Percentiles rank a stretch among this genome's conserved stretches.
Conservation (phyloP, 2,329 filamentous ascomycete genomes). For the Tolypocladium nubicola region DNA sequence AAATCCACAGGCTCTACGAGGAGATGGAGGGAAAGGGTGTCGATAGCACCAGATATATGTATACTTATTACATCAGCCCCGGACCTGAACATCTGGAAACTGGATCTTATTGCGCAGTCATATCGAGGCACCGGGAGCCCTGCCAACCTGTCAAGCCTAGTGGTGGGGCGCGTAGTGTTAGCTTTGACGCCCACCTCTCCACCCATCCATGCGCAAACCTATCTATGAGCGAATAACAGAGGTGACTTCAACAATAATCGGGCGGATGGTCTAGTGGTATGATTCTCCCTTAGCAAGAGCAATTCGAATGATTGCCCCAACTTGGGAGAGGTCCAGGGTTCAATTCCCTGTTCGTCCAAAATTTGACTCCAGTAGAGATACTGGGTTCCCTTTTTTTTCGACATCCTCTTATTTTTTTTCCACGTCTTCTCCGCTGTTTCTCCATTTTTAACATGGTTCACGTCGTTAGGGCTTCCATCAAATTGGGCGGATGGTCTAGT, state of each 20-base stretch:
- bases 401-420: slow-evolving; percentile 4
- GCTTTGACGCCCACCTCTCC: neutral
- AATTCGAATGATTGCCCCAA: slow-evolving; percentile 9
- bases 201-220: neutral
- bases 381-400: neutral
- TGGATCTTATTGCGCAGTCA: no score
- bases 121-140: no score
- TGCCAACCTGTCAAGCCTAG: no score
- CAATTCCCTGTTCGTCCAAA: slow-evolving; percentile 22
- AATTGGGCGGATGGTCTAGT: slow-evolving; percentile 3
- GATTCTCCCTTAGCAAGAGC: slow-evolving; percentile 8
- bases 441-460: neutral
- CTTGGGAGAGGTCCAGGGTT: slow-evolving; percentile 22
- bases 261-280: slow-evolving; percentile 14
- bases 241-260: neutral
- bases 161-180: neutral
- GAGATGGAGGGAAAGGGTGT: no score
- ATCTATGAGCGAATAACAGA: neutral
- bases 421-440: neutral
- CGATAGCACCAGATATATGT: no score
- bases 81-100: no score
- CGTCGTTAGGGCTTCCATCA: neutral
- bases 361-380: no score
- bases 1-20: no score
- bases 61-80: no score